A percentile compares a stretch with the other conserved stretches of the same genome.
Evolutionary conservation across 495 filamentous ascomycete species (phyloP).

Genomic region (Penicillium soppii): DNA sequence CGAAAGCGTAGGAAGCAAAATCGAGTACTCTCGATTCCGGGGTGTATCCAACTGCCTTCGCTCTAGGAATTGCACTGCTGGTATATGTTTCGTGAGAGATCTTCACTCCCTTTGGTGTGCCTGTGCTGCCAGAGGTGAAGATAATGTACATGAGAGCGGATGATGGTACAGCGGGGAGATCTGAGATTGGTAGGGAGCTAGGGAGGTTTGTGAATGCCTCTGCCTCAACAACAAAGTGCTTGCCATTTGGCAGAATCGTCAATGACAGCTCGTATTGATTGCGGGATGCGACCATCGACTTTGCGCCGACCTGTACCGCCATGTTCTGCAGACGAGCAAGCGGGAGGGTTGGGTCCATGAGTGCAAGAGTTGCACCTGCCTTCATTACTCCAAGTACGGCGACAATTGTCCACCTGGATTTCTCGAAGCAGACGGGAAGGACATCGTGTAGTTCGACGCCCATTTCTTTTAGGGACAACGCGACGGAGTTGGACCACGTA

Average conservation of each 20-base stretch:
- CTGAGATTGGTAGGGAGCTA: not conserved
- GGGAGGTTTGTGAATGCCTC: conserved; percentile 16
- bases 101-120: conserved; percentile 55
- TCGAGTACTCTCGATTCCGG: conserved; percentile 39
- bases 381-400: conserved; percentile 47
- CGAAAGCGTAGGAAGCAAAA: conserved; percentile 50
- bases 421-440: conserved; percentile 47
- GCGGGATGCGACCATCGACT: conserved; percentile 32
- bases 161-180: conserved; percentile 26
- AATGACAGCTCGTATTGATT: conserved; percentile 24
- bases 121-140: conserved; percentile 56
- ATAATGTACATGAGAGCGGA: conserved; percentile 42
- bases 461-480: conserved; percentile 21
- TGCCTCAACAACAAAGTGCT: conserved; percentile 27
- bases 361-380: conserved; percentile 35
- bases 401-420: conserved; percentile 47
- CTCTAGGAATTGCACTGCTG: conserved; percentile 37
- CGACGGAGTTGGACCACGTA: conserved; percentile 31
- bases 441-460: conserved; percentile 35
- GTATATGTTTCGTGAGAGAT: conserved; percentile 49
- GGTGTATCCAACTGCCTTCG: conserved; percentile 35
- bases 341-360: conserved; percentile 40
- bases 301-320: conserved; percentile 31
- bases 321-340: conserved; percentile 41
- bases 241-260: conserved; percentile 27